Base-by-base conservation (phyloP, 345 rosid species). In the Eucalyptus polyanthemos region DNA sequence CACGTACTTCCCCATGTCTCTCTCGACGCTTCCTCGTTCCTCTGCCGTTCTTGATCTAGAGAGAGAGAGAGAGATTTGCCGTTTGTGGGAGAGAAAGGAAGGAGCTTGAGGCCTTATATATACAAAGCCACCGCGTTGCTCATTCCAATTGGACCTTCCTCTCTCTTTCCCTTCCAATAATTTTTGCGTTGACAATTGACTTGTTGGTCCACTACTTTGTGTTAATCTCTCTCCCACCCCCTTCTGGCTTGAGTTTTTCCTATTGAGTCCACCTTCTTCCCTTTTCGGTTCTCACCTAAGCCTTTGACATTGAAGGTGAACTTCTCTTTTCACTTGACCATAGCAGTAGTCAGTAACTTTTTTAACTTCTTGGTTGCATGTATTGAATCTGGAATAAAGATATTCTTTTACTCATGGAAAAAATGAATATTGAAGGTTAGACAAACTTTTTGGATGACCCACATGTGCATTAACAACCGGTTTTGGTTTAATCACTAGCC, bases 1-100 rank as follows among this genome's bases (percentile, higher is more conserved):
- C 91, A 92, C 65, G 89, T 93, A 94, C 89, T 91, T 95, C 81
- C 91, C 91, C 96, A 95, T 94, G n/a, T 31, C 54, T 22, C 87
- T 76, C 69, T 88, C 88, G 27, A 27, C 22, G 44, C 49, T 47
- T 22, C 62, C 87, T 47, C 14, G 17, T 54, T 29, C 34, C 86
- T 12, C 42, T 54, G 25, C 42, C 44, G 62, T 65, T 49, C 56
- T 50, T 49, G 86, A 88, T 49, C 53, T 10, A 22, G 62, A 56
- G 62, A 56, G 62, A 56, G 29, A 54, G 89, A 80, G 51, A 72
- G 42, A 53, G 65, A 87, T 2, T 3, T 14, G 24, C 15, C 10
- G 89, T 15, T 80, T 62, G 42, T 16, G 69, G 87, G 56, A 86
- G 72, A 40, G 37, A 40, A 51, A 37, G 51, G 53, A 14, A 29